Evolutionary conservation across 1,284 basidiomycete species (phyloP).

Genomic region (Mycosarcoma mackinlayi): DNA sequence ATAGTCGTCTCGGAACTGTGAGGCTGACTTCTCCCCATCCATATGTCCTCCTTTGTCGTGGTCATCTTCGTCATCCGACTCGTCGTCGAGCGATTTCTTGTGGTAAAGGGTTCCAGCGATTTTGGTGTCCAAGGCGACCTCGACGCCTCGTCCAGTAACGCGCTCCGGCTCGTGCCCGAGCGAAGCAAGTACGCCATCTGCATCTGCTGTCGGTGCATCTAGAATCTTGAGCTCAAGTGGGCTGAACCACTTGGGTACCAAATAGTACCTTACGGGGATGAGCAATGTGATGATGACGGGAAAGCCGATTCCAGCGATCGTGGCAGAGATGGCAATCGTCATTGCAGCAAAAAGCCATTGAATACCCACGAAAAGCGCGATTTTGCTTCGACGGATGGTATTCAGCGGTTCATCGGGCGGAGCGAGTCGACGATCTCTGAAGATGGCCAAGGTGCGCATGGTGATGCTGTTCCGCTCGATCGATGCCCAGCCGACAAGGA

Average conservation of each 20-base stretch:
- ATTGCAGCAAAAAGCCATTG: conserved; percentile 88
- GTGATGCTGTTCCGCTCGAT: conserved; percentile 86
- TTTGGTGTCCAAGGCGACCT: conserved; percentile 55
- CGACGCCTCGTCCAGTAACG: conserved; percentile 56
- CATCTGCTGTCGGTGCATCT: conserved; percentile 83
- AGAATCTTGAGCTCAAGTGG: conserved; percentile 82
- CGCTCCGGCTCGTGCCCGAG: conserved; percentile 60
- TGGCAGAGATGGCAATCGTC: conserved; percentile 92
- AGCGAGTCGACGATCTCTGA: conserved; percentile 74
- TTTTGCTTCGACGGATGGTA: conserved; percentile 79
- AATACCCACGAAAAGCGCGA: conserved; percentile 81
- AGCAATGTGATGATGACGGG: conserved; percentile 88
- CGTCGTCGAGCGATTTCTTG: conserved; percentile 36
- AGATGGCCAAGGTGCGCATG: conserved; percentile 81
- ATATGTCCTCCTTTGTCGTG: not conserved
- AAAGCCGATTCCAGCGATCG: conserved; percentile 82
- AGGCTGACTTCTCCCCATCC: conserved; percentile 22
- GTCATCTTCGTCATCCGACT: conserved; percentile 27
- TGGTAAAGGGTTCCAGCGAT: conserved; percentile 54
- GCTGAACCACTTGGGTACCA: conserved; percentile 84
- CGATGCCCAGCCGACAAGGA: conserved; percentile 71
- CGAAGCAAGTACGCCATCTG: conserved; percentile 62
- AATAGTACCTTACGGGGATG: conserved; percentile 80
- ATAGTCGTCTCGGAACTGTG: conserved; percentile 17
- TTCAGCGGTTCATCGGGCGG: conserved; percentile 73